These are phyloP conservation scores for Roridomyces roridus DNA, from an alignment of 768 basidiomycete species.

Conservation along the genomic window DNA sequence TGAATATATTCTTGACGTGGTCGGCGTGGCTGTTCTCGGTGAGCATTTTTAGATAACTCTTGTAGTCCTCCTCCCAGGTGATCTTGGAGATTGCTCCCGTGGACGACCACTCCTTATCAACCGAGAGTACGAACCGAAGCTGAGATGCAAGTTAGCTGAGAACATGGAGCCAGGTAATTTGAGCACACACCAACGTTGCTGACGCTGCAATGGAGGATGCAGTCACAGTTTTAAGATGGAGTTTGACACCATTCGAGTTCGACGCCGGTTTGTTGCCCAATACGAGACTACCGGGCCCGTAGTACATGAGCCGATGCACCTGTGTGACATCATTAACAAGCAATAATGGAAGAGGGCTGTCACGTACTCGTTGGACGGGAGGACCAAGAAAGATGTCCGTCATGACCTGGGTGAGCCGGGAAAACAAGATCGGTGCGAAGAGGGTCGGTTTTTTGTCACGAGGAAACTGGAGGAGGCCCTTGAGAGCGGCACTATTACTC, in stretches of 20 bases:
- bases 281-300: background rate
- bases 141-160: background rate
- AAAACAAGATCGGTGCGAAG: background rate
- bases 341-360: background rate
- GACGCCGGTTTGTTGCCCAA: background rate
- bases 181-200: background rate
- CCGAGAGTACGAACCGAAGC: background rate
- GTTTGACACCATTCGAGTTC: background rate
- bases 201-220: background rate
- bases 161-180: too few relatives aligned
- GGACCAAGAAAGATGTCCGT: background rate
- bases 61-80: background rate
- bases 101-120: background rate
- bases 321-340: background rate
- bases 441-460: background rate
- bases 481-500: background rate
- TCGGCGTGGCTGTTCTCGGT: background rate
- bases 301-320: background rate
- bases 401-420: background rate
- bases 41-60: background rate
- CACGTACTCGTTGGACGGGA: background rate
- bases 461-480: background rate
- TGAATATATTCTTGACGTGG: slow-evolving; percentile 4
- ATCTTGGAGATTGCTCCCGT: background rate
- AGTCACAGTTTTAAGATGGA: background rate